phyloP scores from a whole-genome alignment of 1,139 yeast species.

The Candida smagusa region DNA sequence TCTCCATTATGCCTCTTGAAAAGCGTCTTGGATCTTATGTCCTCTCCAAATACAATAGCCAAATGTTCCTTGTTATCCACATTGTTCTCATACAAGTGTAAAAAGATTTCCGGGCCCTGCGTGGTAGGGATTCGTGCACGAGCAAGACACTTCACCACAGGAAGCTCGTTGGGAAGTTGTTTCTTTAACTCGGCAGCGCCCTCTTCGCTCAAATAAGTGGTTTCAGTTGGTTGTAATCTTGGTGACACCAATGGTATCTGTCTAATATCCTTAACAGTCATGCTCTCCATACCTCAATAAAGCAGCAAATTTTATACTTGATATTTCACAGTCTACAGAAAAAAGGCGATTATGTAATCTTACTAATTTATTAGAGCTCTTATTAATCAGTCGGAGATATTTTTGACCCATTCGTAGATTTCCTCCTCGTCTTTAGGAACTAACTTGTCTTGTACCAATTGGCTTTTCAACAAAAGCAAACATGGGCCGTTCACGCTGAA shows the following conservation, averaged over 20 bases:
- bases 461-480: constrained; percentile 63
- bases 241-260: constrained; percentile 39
- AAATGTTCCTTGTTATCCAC: constrained; percentile 90
- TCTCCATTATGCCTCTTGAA: constrained; percentile 64
- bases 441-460: constrained; percentile 56
- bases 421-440: constrained; percentile 44
- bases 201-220: neutral
- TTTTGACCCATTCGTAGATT: constrained; percentile 52
- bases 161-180: constrained; percentile 36
- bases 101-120: constrained; percentile 85
- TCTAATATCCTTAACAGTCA: constrained; percentile 7
- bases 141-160: constrained; percentile 82
- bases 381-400: constrained; percentile 5
- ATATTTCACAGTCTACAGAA: neutral
- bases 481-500: constrained; percentile 10
- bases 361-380: neutral
- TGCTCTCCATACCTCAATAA: neutral
- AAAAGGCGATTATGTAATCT: neutral
- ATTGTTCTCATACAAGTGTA: constrained; percentile 84
- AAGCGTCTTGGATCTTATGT: constrained; percentile 73
- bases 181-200: constrained; percentile 19
- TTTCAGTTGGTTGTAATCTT: constrained; percentile 27
- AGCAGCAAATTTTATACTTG: neutral
- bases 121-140: constrained; percentile 95
- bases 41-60: constrained; percentile 95